A percentile compares a stretch with the other conserved stretches of the same genome.
Evolutionary conservation across 2,329 filamentous ascomycete genomes (phyloP).

Genomic region (Beauveria pseudobassiana): DNA sequence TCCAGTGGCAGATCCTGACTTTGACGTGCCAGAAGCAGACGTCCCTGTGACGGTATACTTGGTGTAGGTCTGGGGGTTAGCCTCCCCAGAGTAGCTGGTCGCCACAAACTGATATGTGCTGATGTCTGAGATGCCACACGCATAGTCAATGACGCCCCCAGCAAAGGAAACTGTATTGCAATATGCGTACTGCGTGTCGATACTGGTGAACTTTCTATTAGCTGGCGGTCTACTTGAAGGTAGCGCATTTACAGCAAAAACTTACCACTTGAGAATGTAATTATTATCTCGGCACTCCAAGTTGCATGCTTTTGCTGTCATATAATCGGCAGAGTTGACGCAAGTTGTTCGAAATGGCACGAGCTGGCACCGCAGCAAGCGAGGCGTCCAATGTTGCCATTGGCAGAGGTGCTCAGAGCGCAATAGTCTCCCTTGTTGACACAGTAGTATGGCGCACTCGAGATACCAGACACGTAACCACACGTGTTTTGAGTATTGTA

Average conservation of each 20-base stretch:
- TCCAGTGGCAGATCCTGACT: not conserved
- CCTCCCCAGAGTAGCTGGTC: slow-evolving; percentile 35
- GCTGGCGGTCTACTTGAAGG: slow-evolving; percentile 3
- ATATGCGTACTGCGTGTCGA: slow-evolving; percentile 26
- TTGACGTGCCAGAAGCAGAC: not conserved
- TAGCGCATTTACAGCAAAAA: not conserved
- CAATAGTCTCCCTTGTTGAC: slow-evolving; percentile 25
- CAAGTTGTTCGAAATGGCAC: slow-evolving; percentile 32
- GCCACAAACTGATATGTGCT: slow-evolving; percentile 27
- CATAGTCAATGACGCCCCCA: slow-evolving; percentile 35
- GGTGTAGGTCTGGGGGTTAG: slow-evolving; percentile 22
- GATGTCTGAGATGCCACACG: slow-evolving; percentile 29
- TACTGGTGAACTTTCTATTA: slow-evolving; percentile 25
- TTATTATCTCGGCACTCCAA: slow-evolving; percentile 32
- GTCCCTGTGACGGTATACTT: slow-evolving; percentile 17
- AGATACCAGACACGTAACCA: slow-evolving; percentile 37
- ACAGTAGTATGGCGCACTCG: slow-evolving; percentile 34
- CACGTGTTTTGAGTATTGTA: slow-evolving; percentile 43
- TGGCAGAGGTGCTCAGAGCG: slow-evolving; percentile 30
- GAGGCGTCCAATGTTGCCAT: slow-evolving; percentile 26
- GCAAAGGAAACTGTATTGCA: slow-evolving; percentile 40
- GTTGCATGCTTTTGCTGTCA: slow-evolving; percentile 30
- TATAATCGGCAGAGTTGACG: slow-evolving; percentile 29
- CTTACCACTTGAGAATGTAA: slow-evolving; percentile 40
- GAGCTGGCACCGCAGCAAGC: slow-evolving; percentile 32